phyloP scores from a whole-genome alignment of 352 stramenopile genomes.

The Globisporangium rhizosaccharum region DNA sequence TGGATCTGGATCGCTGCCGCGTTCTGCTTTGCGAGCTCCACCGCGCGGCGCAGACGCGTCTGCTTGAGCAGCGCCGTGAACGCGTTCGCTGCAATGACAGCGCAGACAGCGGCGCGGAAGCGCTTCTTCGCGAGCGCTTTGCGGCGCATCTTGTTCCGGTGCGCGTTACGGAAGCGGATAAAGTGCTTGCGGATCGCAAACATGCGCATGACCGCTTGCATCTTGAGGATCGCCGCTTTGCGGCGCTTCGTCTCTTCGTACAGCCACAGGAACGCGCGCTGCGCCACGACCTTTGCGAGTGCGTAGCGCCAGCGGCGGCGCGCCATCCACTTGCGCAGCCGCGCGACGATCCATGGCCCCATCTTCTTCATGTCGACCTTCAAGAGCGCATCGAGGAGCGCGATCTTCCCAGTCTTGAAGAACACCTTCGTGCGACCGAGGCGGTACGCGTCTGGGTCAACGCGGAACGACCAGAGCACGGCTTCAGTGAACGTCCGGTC shows the following conservation, averaged over 20 bases:
- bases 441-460: constrained; percentile 81
- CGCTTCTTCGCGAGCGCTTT: constrained; percentile 68
- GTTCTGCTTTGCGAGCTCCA: constrained; percentile 36
- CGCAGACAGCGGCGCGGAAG: constrained; percentile 62
- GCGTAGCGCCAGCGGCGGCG: constrained; percentile 82
- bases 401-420: constrained; percentile 91
- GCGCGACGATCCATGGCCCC: constrained; percentile 80
- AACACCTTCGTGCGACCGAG: constrained; percentile 89
- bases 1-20: constrained; percentile 68
- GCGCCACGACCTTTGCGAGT: constrained; percentile 76
- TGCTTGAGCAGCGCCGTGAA: constrained; percentile 60
- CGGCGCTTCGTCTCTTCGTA: constrained; percentile 67
- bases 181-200: constrained; percentile 83
- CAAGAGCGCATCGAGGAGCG: constrained; percentile 78
- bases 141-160: constrained; percentile 60
- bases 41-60: constrained; percentile 41
- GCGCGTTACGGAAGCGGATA: constrained; percentile 52
- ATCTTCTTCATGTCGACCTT: constrained; percentile 90
- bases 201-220: constrained; percentile 86
- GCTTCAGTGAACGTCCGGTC: constrained; percentile 84
- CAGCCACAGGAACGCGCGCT: constrained; percentile 79
- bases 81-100: constrained; percentile 56
- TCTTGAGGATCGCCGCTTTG: constrained; percentile 72
- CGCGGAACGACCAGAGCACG: constrained; percentile 88
- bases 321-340: constrained; percentile 80